phyloP scores from a whole-genome alignment of 2,329 filamentous ascomycete genomes.

The Hirsutella thompsonii region DNA sequence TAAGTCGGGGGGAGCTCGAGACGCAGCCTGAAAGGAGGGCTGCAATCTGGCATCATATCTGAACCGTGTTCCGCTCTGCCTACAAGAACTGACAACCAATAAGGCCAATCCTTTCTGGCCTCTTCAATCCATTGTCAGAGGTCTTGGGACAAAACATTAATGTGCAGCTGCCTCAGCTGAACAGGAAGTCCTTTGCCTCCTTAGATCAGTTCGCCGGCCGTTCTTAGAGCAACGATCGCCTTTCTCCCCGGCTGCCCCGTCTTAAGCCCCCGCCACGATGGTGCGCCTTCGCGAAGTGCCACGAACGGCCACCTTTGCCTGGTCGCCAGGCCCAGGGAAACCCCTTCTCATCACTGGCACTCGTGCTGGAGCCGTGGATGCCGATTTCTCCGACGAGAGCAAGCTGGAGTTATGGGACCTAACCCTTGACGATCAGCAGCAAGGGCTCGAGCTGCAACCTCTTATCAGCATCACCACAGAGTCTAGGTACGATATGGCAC shows the following conservation, averaged over 20 bases:
- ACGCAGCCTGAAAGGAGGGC: constrained; percentile 8
- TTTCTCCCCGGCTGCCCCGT: not conserved
- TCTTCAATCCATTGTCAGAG: constrained; percentile 8
- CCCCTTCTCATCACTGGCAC: constrained; percentile 89
- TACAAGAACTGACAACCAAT: not conserved
- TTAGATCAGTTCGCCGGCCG: constrained; percentile 5
- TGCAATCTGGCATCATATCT: constrained; percentile 33
- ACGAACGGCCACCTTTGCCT: constrained; percentile 92
- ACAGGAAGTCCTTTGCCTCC: not conserved
- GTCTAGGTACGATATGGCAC: constrained; percentile 52
- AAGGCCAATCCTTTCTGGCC: constrained; percentile 3
- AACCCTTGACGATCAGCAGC: constrained; percentile 61
- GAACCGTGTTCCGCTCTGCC: too few species aligned
- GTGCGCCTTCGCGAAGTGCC: constrained; percentile 93
- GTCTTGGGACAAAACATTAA: constrained; percentile 9
- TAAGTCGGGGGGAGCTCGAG: not conserved
- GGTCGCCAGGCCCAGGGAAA: constrained; percentile 70
- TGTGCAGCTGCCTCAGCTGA: constrained; percentile 8
- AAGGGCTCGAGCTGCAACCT: constrained; percentile 74
- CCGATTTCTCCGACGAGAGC: constrained; percentile 94
- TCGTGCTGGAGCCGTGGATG: constrained; percentile 86
- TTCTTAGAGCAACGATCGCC: constrained; percentile 2
- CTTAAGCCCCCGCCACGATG: constrained; percentile 43
- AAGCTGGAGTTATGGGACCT: constrained; percentile 96
- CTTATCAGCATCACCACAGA: constrained; percentile 75